phyloP scores from a whole-genome alignment of 2,329 filamentous ascomycete genomes.

The Neurospora sp. region DNA sequence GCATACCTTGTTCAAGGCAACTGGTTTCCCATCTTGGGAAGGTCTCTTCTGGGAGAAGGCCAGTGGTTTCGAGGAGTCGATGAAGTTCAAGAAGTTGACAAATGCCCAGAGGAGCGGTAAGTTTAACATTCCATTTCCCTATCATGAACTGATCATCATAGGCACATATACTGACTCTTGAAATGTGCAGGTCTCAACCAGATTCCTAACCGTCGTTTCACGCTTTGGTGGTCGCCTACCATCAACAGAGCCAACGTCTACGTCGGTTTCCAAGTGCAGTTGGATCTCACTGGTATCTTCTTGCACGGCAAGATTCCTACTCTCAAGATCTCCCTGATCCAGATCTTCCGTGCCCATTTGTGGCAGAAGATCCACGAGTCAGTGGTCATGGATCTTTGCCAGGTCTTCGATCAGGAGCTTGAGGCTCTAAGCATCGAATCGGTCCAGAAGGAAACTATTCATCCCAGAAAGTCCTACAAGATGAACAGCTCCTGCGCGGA shows the following conservation, averaged over 20 bases:
- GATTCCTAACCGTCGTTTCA: constrained; percentile 97
- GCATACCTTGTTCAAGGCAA: constrained; percentile 93
- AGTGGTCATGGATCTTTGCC: constrained; percentile 97
- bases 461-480: constrained; percentile 99
- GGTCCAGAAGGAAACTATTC: constrained; percentile 97
- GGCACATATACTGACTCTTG: not conserved
- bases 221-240: constrained; percentile 91
- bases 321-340: constrained; percentile 92
- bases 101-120: constrained; percentile 74
- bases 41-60: constrained; percentile 83
- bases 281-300: constrained; percentile 97
- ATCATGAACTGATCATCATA: not conserved
- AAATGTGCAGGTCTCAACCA: constrained; percentile 67
- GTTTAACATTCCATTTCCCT: not conserved
- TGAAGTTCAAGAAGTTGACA: constrained; percentile 99
- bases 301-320: constrained; percentile 98
- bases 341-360: constrained; percentile 98
- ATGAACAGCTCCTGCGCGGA: constrained; percentile 99
- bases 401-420: constrained; percentile 95
- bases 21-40: constrained; percentile 94
- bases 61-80: constrained; percentile 30
- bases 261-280: constrained; percentile 97
- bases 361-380: constrained; percentile 99
- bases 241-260: constrained; percentile 97
- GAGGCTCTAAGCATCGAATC: constrained; percentile 94